Percentiles rank a stretch among this genome's conserved stretches.
Conservation (phyloP, 225 moss, liverwort and hornwort genomes). For the Anthoceros angustus region DNA sequence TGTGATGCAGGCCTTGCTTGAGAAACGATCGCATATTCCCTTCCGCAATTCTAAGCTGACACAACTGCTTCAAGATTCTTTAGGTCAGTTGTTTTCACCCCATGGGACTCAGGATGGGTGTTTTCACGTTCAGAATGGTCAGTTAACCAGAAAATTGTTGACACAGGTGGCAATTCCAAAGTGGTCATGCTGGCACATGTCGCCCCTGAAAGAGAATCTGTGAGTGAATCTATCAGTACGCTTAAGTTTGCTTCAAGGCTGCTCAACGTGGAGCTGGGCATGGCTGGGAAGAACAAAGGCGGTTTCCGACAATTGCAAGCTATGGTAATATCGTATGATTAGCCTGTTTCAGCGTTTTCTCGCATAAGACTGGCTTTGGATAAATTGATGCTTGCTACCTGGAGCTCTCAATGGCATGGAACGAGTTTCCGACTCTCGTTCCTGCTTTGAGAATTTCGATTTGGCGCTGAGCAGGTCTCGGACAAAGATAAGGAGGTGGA, state of each 20-base stretch:
- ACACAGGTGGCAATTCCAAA: neutral
- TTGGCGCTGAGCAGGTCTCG: neutral
- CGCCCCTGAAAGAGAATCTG: neutral
- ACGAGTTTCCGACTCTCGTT: neutral
- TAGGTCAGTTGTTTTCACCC: constrained; percentile 16
- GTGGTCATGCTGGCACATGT: constrained; percentile 5
- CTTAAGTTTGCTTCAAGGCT: neutral
- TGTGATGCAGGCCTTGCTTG: constrained; percentile 55
- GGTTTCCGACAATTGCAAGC: neutral
- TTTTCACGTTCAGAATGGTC: neutral
- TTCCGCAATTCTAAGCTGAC: constrained; percentile 89
- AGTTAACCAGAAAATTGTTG: neutral
- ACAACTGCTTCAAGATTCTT: constrained; percentile 75
- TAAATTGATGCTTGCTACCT: neutral
- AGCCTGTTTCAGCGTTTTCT: neutral
- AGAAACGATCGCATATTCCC: constrained; percentile 55
- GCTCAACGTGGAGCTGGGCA: neutral
- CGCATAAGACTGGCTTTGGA: neutral
- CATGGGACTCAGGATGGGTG: neutral
- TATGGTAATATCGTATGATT: neutral
- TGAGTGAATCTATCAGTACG: neutral
- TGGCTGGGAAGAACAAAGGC: neutral
- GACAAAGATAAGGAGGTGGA: constrained; percentile 4
- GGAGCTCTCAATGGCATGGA: neutral
- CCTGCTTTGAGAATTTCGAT: neutral